Evolutionary conservation across 768 basidiomycete genomes (phyloP).

Genomic region (Mycena venus): DNA sequence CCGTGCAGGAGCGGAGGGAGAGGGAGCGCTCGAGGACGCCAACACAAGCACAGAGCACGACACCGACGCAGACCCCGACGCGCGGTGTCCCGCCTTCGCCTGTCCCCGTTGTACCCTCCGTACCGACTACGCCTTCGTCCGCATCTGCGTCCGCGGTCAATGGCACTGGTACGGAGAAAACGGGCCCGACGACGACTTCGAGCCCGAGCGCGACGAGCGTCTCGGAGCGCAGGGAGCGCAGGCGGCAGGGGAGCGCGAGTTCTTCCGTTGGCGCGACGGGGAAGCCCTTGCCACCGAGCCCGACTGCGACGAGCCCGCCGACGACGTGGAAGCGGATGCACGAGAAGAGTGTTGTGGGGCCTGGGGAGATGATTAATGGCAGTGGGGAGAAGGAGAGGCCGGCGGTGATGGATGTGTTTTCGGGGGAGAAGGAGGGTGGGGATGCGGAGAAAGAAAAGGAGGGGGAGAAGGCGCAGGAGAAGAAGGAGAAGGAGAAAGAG

Average conservation of each 20-base stretch:
- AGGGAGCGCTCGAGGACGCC: conserved; percentile 19
- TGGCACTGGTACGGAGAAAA: neutral
- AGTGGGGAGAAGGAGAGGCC: conserved; percentile 12
- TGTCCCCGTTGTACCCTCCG: neutral
- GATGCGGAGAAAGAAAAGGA: conserved; percentile 29
- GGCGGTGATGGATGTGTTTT: conserved; percentile 31
- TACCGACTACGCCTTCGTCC: no score
- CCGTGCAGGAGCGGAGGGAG: conserved; percentile 9
- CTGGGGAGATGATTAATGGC: conserved; percentile 19
- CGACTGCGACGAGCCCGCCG: conserved; percentile 32
- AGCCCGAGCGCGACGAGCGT: conserved; percentile 24
- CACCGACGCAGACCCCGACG: neutral
- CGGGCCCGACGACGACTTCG: neutral
- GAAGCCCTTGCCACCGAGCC: conserved; percentile 32
- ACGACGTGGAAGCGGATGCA: conserved; percentile 30
- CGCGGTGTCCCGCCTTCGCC: neutral
- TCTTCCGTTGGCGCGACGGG: neutral
- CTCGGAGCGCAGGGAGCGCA: conserved; percentile 22
- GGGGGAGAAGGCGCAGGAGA: conserved; percentile 28
- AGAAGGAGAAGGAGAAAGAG: conserved; percentile 29
- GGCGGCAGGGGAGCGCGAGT: conserved; percentile 25
- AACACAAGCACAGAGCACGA: neutral
- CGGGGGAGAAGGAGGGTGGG: neutral
- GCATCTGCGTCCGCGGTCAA: neutral
- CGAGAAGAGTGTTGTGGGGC: conserved; percentile 22